A percentile compares a stretch with the other conserved stretches of the same genome.
phyloP scores from a whole-genome alignment of 108 stramenopile genomes.

The Skeletonema tropicum region DNA sequence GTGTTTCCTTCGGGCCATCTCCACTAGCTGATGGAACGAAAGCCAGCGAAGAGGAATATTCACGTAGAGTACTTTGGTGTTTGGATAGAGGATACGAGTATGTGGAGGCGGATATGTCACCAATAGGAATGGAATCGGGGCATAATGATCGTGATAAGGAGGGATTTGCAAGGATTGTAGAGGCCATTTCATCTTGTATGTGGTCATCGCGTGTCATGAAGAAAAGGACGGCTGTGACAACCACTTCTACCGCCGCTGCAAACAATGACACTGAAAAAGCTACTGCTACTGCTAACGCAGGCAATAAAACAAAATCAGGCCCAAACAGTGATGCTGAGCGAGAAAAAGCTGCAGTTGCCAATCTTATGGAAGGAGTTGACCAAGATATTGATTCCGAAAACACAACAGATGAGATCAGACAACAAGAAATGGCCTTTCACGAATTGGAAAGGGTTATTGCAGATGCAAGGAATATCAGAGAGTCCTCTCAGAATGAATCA shows the following conservation, averaged over 20 bases:
- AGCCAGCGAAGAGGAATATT: slow-evolving; percentile 70
- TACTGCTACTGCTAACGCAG: not conserved
- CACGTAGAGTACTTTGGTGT: slow-evolving; percentile 83
- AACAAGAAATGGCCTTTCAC: slow-evolving; percentile 54
- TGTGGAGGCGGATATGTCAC: slow-evolving; percentile 67
- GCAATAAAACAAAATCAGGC: slow-evolving; percentile 11
- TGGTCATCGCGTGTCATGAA: slow-evolving; percentile 83
- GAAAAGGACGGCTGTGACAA: not conserved
- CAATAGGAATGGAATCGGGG: slow-evolving; percentile 58
- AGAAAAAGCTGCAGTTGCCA: slow-evolving; percentile 33
- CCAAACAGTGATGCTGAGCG: slow-evolving; percentile 25
- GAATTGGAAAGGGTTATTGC: slow-evolving; percentile 68
- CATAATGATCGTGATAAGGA: slow-evolving; percentile 87
- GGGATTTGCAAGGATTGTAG: slow-evolving; percentile 83
- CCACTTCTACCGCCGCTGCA: not conserved
- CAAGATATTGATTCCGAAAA: not conserved
- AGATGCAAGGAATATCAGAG: slow-evolving; percentile 71
- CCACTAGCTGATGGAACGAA: slow-evolving; percentile 49
- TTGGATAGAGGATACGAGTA: slow-evolving; percentile 91
- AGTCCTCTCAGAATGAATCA: slow-evolving; percentile 59
- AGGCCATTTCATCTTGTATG: slow-evolving; percentile 80
- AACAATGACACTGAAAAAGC: not conserved
- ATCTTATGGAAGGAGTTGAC: slow-evolving; percentile 28
- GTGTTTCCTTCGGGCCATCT: slow-evolving; percentile 34
- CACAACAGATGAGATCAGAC: not conserved